Conservation (phyloP, 805 yeast genomes). For the Zygosaccharomyces lentus region DNA sequence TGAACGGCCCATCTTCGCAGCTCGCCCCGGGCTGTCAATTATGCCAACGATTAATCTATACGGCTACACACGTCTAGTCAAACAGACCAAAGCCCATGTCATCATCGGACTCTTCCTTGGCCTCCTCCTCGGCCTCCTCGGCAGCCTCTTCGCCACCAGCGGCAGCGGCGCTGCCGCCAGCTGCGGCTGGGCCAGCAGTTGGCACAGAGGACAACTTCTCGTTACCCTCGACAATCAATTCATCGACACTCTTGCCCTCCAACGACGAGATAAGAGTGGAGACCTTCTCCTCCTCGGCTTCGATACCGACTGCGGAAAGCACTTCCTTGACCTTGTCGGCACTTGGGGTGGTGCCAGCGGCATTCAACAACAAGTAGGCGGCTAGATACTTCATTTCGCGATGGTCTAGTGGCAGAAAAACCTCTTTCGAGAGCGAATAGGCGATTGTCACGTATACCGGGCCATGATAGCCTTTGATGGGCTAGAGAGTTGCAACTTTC, state of each 20-base stretch:
- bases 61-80: constrained; percentile 57
- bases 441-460: neutral
- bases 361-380: constrained; percentile 96
- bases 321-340: constrained; percentile 86
- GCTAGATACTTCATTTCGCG: constrained; percentile 90
- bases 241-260: constrained; percentile 89
- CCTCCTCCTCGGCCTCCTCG: constrained; percentile 69
- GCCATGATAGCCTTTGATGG: neutral
- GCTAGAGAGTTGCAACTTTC: neutral
- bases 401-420: neutral
- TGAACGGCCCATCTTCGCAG: no score
- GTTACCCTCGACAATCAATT: constrained; percentile 91
- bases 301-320: constrained; percentile 92
- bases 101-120: constrained; percentile 59
- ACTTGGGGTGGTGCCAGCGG: constrained; percentile 95
- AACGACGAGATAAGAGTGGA: constrained; percentile 74
- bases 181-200: constrained; percentile 94
- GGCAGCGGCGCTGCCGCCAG: constrained; percentile 61
- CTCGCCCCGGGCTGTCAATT: neutral
- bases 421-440: neutral
- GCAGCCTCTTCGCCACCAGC: constrained; percentile 68
- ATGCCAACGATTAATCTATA: neutral
- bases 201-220: constrained; percentile 96
- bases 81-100: constrained; percentile 97
- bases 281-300: constrained; percentile 86